Conservation (phyloP, 208 protist species). For the Leishmania tarentolae region DNA sequence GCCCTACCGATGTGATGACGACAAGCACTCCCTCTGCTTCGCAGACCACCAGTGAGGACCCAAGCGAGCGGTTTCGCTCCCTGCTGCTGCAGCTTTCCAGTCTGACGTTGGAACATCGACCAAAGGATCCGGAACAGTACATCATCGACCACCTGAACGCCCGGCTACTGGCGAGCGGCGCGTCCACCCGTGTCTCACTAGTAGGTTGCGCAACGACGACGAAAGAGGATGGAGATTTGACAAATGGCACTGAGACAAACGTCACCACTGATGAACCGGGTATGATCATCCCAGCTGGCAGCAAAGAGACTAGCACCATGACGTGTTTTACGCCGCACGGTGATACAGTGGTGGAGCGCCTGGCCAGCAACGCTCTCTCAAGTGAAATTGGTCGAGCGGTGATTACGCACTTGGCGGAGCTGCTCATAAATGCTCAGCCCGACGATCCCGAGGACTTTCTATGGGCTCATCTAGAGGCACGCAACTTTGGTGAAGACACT, state of each 20-base stretch:
- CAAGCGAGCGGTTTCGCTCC: slow-evolving; percentile 28
- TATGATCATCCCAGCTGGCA: neutral
- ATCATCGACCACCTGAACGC: slow-evolving; percentile 55
- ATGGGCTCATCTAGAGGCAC: slow-evolving; percentile 52
- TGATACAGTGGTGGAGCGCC: slow-evolving; percentile 58
- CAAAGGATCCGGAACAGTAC: slow-evolving; percentile 60
- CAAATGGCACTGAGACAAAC: neutral
- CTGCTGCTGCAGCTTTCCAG: slow-evolving; percentile 49
- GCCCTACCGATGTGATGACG: neutral
- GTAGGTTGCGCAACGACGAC: neutral
- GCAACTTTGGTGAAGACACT: slow-evolving; percentile 46
- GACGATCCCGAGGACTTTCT: slow-evolving; percentile 67
- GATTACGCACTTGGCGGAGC: slow-evolving; percentile 36
- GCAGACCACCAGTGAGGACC: neutral
- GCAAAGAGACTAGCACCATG: slow-evolving; percentile 1
- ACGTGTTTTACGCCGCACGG: slow-evolving; percentile 1
- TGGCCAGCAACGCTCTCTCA: slow-evolving; percentile 39
- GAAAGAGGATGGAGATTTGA: slow-evolving; percentile 1
- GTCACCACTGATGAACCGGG: neutral
- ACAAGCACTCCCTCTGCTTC: neutral
- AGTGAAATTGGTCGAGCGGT: slow-evolving; percentile 31
- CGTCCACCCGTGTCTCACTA: slow-evolving; percentile 6
- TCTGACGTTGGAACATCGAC: slow-evolving; percentile 35
- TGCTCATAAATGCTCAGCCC: slow-evolving; percentile 51
- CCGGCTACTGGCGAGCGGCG: slow-evolving; percentile 31